phyloP scores from a whole-genome alignment of 1,284 basidiomycete species.

The Ganoderma lingzhi region DNA sequence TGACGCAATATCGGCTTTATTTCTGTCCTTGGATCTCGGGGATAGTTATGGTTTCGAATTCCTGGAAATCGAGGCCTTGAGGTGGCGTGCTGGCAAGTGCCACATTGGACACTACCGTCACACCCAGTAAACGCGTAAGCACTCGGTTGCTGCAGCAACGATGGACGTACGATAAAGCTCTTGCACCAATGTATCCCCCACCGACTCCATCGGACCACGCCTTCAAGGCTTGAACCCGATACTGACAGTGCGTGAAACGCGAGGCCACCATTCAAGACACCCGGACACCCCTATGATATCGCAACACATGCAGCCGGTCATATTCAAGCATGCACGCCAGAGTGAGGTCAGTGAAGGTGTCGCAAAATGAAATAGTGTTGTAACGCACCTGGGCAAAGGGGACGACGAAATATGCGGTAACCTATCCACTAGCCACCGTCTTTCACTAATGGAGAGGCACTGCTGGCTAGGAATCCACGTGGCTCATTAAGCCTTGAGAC shows the following conservation, averaged over 20 bases:
- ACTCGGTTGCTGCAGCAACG: not conserved
- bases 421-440: too few relatives aligned
- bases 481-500: not conserved
- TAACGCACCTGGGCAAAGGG: not conserved
- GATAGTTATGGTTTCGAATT: not conserved
- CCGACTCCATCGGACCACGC: too few relatives aligned
- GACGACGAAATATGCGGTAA: not conserved
- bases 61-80: not conserved
- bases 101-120: not conserved
- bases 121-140: not conserved
- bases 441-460: not conserved
- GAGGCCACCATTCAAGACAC: too few relatives aligned
- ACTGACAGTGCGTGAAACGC: too few relatives aligned
- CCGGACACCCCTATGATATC: too few relatives aligned
- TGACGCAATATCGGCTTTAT: not conserved
- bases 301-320: too few relatives aligned
- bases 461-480: not conserved
- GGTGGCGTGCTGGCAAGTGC: not conserved
- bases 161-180: too few relatives aligned
- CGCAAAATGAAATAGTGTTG: too few relatives aligned
- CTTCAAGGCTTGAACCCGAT: too few relatives aligned
- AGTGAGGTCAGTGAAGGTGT: not conserved
- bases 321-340: too few relatives aligned
- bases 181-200: too few relatives aligned
- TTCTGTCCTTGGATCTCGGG: not conserved